phyloP scores from a whole-genome alignment of 805 yeast genomes.

The Lipomyces oligophaga region DNA sequence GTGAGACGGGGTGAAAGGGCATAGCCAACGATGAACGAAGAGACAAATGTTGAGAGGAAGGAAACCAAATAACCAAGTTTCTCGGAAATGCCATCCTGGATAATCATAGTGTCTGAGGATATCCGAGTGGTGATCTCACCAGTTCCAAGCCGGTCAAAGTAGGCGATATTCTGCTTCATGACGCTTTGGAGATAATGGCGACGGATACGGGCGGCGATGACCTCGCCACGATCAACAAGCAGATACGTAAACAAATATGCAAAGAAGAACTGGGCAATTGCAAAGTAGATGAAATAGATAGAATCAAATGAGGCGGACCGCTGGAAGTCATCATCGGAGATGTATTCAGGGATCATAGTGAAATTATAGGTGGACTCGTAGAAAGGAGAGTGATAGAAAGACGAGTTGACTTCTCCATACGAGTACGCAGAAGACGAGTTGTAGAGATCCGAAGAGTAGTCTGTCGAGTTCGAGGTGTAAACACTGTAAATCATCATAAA shows the following conservation, averaged over 20 bases:
- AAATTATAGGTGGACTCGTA: slow-evolving; percentile 14
- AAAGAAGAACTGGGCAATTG: slow-evolving; percentile 35
- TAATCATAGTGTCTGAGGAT: slow-evolving; percentile 41
- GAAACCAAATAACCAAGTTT: slow-evolving; percentile 41
- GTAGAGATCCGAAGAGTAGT: slow-evolving; percentile 7
- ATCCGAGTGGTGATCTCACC: slow-evolving; percentile 45
- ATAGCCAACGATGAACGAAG: slow-evolving; percentile 41
- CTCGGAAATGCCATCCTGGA: slow-evolving; percentile 45
- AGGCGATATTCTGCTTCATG: slow-evolving; percentile 43
- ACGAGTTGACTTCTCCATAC: slow-evolving; percentile 3
- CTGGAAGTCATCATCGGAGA: slow-evolving; percentile 34
- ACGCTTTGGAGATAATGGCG: slow-evolving; percentile 38
- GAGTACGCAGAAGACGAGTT: slow-evolving; percentile 1
- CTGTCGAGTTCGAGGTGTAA: slow-evolving; percentile 6
- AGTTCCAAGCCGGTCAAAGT: slow-evolving; percentile 44
- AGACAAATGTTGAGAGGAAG: slow-evolving; percentile 41
- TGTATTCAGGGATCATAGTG: slow-evolving; percentile 23
- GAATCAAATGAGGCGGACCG: slow-evolving; percentile 37
- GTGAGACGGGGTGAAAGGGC: slow-evolving; percentile 41
- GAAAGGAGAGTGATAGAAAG: slow-evolving; percentile 15
- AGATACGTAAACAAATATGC: slow-evolving; percentile 37
- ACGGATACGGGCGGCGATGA: slow-evolving; percentile 41
- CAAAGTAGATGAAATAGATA: slow-evolving; percentile 42
- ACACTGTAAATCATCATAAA: slow-evolving; percentile 17
- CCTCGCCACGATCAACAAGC: slow-evolving; percentile 42